A percentile compares a stretch with the other conserved stretches of the same genome.
phyloP scores from a whole-genome alignment of 768 basidiomycete species.

The Crassisporium funariophilum region DNA sequence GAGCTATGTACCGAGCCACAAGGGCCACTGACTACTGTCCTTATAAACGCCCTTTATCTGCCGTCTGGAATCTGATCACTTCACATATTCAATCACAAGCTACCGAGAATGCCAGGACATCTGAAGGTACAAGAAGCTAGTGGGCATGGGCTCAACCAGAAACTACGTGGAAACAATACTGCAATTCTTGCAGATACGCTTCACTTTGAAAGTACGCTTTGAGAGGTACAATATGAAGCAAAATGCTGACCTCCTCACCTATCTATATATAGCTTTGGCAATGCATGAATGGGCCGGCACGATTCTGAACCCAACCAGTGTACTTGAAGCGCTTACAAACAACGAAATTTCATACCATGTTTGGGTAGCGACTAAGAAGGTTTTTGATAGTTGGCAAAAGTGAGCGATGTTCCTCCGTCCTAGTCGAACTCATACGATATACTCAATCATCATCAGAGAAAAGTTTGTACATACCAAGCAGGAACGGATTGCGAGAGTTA shows the following conservation, averaged over 20 bases:
- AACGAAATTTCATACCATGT: constrained; percentile 29
- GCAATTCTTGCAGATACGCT: constrained; percentile 45
- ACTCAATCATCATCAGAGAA: no score
- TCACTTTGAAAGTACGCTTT: constrained; percentile 43
- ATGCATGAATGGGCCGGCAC: constrained; percentile 29
- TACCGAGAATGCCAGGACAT: not conserved
- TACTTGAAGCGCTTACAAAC: constrained; percentile 18
- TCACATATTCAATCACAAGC: not conserved
- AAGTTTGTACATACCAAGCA: no score
- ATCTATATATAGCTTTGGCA: constrained; percentile 17
- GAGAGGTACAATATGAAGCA: not conserved
- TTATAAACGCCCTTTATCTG: no score
- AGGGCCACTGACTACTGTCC: no score
- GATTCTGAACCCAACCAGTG: constrained; percentile 21
- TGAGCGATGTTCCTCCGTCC: not conserved
- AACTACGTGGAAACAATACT: constrained; percentile 23
- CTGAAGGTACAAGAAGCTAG: not conserved
- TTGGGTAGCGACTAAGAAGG: constrained; percentile 33
- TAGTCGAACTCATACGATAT: not conserved
- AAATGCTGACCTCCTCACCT: not conserved
- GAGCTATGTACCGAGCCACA: no score
- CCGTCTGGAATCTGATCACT: no score
- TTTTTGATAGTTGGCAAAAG: constrained; percentile 20
- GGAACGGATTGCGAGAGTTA: constrained; percentile 12
- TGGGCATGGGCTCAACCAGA: constrained; percentile 8